These are phyloP conservation scores for Hygrophila difformis DNA, from an alignment of 257 asterid species.

Conservation along the genomic window DNA sequence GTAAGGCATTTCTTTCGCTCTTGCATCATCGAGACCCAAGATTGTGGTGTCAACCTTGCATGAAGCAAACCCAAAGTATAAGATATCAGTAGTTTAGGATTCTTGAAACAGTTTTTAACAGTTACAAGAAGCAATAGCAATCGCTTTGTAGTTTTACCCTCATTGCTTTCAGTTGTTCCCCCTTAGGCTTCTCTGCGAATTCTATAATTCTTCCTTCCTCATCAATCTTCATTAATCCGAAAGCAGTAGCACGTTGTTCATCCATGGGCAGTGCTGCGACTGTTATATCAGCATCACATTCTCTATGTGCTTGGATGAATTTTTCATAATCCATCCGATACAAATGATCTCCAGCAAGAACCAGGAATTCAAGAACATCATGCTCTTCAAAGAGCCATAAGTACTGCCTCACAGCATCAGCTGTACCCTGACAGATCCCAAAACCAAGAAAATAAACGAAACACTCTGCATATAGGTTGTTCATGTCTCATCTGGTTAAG, in stretches of 20 bases:
- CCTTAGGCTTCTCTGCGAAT: conserved; percentile 60
- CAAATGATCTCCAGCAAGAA: conserved; percentile 61
- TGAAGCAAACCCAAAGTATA: background rate
- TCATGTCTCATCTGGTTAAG: too few relatives aligned
- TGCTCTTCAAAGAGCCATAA: conserved; percentile 65
- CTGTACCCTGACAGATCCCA: conserved; percentile 42
- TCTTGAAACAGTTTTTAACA: background rate
- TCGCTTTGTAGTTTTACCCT: conserved; percentile 26
- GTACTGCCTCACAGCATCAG: conserved; percentile 66
- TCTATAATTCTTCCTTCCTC: conserved; percentile 53
- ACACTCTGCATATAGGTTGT: too few relatives aligned
- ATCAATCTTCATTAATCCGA: conserved; percentile 62
- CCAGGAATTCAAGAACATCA: conserved; percentile 46
- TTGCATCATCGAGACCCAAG: conserved; percentile 55
- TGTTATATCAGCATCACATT: conserved; percentile 62
- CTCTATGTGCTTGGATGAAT: conserved; percentile 55
- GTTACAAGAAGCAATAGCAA: background rate
- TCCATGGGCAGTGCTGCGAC: conserved; percentile 70
- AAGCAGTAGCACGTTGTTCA: conserved; percentile 55
- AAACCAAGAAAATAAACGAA: conserved; percentile 10
- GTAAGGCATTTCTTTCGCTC: conserved; percentile 61
- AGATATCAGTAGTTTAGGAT: background rate
- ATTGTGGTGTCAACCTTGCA: conserved; percentile 56
- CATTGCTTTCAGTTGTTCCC: conserved; percentile 52
- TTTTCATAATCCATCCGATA: conserved; percentile 60